These are phyloP conservation scores for Oligophagozyma castellii DNA, from an alignment of 1,139 yeast species.

Conservation along the genomic window DNA sequence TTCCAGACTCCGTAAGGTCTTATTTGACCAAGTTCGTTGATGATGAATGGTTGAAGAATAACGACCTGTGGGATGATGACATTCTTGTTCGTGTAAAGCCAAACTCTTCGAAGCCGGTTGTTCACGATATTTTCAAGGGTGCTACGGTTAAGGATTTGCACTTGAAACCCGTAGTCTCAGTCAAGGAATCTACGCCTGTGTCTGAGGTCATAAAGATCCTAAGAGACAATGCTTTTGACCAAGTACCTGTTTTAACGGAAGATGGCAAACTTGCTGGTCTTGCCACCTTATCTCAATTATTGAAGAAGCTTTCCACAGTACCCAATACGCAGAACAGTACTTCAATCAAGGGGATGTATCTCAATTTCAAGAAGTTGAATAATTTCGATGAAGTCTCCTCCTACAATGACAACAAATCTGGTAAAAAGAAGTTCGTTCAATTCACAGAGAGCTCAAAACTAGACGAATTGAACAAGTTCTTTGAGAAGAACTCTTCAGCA, in stretches of 20 bases:
- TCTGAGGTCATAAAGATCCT: conserved; percentile 57
- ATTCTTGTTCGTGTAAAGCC: conserved; percentile 27
- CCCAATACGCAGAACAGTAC: conserved; percentile 48
- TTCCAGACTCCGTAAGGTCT: conserved; percentile 83
- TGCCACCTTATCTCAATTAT: conserved; percentile 61
- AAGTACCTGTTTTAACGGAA: conserved; percentile 58
- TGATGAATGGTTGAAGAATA: conserved; percentile 82
- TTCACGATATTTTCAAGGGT: conserved; percentile 36
- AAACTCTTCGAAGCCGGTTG: conserved; percentile 8
- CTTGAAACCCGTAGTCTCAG: conserved; percentile 73
- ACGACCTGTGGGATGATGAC: conserved; percentile 50
- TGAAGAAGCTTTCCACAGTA: conserved; percentile 47
- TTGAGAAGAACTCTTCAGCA: conserved; percentile 79
- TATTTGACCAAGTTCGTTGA: conserved; percentile 81
- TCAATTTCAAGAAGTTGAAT: conserved; percentile 62
- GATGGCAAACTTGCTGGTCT: conserved; percentile 60
- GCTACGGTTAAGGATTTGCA: conserved; percentile 58
- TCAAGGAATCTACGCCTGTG: conserved; percentile 46
- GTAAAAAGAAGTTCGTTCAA: conserved; percentile 54
- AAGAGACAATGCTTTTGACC: conserved; percentile 73
- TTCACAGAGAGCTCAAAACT: conserved; percentile 61
- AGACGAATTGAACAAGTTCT: conserved; percentile 59
- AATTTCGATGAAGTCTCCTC: conserved; percentile 51
- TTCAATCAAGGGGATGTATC: conserved; percentile 48
- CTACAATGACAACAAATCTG: conserved; percentile 47